Base-by-base conservation (phyloP, 768 basidiomycete species). In the Lactarius deliciosus region DNA sequence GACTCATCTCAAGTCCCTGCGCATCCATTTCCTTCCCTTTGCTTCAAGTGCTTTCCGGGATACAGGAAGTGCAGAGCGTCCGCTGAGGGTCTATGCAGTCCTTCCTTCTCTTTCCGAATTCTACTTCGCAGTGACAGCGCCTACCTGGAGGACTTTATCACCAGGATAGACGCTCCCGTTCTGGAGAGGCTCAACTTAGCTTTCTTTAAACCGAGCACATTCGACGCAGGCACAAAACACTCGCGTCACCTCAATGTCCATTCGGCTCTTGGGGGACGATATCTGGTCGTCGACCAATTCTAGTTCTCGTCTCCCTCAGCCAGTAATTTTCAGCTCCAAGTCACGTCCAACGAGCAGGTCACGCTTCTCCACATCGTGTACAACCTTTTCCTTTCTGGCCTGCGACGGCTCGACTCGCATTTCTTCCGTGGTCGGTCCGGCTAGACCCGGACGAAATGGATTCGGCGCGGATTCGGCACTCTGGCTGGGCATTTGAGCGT, bases 61-160 rank as follows among this genome's bases (percentile, higher is more conserved):
- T 9, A 47, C 45, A 8, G 10, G 45, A 47, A 47, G n/a, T 20
- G n/a, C 45, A 11, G n/a, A n/a, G n/a, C n/a, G 10, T 9, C 45
- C 45, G 11, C 4, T 22, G 45, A 47, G 22, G 5, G 9, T n/a
- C 9, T 4, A n/a, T 43, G 34, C 11, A 2, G 16, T 45, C 41
- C 62, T 63, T 22, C 40, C 55, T 18, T 30, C 40, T 43, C 62
- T 63, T 15, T 4, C 62, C n/a, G 62, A 63, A 34, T 56, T 58
- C 45, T 41, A 32, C 22, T 64, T 64, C n/a, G 8, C 6, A 30
- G 55, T n/a, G 30, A 30, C 16, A 8, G 55, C 30, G 28, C 15
- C 15, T 45, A 57, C 18, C 34, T 64, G 2, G 63, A 64, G 34
- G 45, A 58, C 16, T 43, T 64, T 18, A 43, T 50, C 43, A 9